Evolutionary conservation across 495 filamentous ascomycete species (phyloP).

Genomic region (Trichocladium antarcticum): DNA sequence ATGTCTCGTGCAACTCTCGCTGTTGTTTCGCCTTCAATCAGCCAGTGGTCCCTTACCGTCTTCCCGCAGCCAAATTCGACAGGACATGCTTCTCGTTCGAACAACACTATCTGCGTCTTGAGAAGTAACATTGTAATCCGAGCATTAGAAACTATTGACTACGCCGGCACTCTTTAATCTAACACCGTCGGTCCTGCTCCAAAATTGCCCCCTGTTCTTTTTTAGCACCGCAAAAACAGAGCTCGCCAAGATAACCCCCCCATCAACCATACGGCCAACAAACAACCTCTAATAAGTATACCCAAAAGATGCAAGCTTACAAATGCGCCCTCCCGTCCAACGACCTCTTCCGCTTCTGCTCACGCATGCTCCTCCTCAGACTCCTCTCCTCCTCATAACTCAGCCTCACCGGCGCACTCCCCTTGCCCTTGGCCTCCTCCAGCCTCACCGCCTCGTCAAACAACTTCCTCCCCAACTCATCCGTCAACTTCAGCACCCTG

Average conservation of each 20-base stretch:
- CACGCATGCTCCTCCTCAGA: slow-evolving; percentile 26
- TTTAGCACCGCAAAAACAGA: not conserved
- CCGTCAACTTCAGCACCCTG: slow-evolving; percentile 68
- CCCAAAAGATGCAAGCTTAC: no score
- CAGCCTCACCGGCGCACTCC: slow-evolving; percentile 23
- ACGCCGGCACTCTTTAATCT: no score
- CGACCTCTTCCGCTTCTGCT: slow-evolving; percentile 32
- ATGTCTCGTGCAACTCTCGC: no score
- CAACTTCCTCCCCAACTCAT: slow-evolving; percentile 41
- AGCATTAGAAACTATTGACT: no score
- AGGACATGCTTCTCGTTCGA: no score
- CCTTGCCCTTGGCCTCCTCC: slow-evolving; percentile 11
- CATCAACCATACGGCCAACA: no score
- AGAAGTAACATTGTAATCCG: no score
- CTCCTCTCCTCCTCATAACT: slow-evolving; percentile 33
- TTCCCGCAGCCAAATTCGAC: no score
- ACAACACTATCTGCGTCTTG: no score
- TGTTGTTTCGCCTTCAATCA: no score
- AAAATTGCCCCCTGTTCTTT: not conserved
- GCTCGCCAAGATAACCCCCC: not conserved
- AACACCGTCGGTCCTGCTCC: not conserved
- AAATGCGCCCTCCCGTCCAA: slow-evolving; percentile 40
- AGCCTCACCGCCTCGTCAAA: slow-evolving; percentile 33
- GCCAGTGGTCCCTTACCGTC: no score
- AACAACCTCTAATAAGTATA: no score